Percentiles rank a stretch among this genome's conserved stretches.
These are phyloP conservation scores for Blastocystis hominis DNA, from an alignment of 352 stramenopile species.

Conservation along the genomic window DNA sequence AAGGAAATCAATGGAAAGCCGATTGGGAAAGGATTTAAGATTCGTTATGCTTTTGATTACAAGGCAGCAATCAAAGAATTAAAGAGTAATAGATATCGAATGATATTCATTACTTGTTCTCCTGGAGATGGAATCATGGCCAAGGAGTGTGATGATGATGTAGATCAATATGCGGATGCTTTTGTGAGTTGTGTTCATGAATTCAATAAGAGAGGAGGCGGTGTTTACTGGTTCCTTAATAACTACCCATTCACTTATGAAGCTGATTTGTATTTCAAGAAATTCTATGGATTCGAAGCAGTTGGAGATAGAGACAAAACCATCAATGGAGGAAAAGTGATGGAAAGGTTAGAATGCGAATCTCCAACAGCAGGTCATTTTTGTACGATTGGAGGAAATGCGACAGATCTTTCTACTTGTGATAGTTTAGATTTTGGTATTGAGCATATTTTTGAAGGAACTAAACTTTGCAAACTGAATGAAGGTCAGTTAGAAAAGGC, in stretches of 20 bases:
- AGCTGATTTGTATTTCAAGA: too few species aligned
- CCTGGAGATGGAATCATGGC: too few species aligned
- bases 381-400: slow-evolving; percentile 1
- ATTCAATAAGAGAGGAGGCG: too few species aligned
- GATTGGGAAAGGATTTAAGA: slow-evolving; percentile 42
- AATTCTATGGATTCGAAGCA: too few species aligned
- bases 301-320: slow-evolving; percentile 7
- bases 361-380: slow-evolving; percentile 2
- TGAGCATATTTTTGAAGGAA: slow-evolving; percentile 12
- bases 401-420: background rate
- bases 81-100: too few species aligned
- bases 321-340: slow-evolving; percentile 15
- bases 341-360: background rate
- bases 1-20: background rate
- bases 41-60: slow-evolving; percentile 20
- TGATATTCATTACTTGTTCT: too few species aligned
- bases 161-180: too few species aligned
- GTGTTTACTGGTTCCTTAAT: too few species aligned
- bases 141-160: too few species aligned
- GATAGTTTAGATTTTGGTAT: slow-evolving; percentile 30
- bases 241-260: too few species aligned
- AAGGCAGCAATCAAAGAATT: slow-evolving; percentile 1
- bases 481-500: background rate
- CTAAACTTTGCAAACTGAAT: too few species aligned
- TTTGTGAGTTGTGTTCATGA: too few species aligned